phyloP scores from a whole-genome alignment of 2,329 filamentous ascomycete genomes.

The Sporothrix pseudoabietina region DNA sequence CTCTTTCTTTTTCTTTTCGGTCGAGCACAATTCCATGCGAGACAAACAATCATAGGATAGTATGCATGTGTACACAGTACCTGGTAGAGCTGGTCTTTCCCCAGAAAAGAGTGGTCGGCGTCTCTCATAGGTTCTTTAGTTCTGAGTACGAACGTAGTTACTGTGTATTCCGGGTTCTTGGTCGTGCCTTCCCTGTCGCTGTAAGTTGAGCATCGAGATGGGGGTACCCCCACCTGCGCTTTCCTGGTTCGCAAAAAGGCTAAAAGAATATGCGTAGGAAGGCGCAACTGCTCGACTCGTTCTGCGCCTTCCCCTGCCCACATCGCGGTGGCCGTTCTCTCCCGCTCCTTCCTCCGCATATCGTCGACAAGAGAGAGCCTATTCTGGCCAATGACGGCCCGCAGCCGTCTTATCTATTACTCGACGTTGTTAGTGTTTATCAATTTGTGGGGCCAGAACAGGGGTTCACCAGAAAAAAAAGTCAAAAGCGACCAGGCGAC shows the following conservation, averaged over 20 bases:
- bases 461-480: background rate
- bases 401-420: slow-evolving; percentile 35
- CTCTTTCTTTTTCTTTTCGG: background rate
- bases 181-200: background rate
- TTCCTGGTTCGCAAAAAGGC: slow-evolving; percentile 1
- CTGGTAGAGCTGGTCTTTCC: background rate
- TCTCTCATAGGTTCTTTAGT: background rate
- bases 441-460: slow-evolving; percentile 7
- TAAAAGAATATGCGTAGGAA: background rate
- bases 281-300: background rate
- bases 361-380: background rate
- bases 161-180: background rate
- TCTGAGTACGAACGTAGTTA: background rate
- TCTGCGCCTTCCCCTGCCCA: background rate
- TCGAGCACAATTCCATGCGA: slow-evolving; percentile 18
- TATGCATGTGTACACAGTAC: too few species aligned
- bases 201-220: background rate
- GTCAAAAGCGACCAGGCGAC: background rate
- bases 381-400: slow-evolving; percentile 33
- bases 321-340: slow-evolving; percentile 11
- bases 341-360: slow-evolving; percentile 12
- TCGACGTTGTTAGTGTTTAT: slow-evolving; percentile 32
- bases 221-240: slow-evolving; percentile 10
- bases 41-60: background rate
- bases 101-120: background rate